Evolutionary conservation across 257 asterid species (phyloP), one percentile per base, ranked within the genome.

Genomic region (Leptodermis oblonga): DNA sequence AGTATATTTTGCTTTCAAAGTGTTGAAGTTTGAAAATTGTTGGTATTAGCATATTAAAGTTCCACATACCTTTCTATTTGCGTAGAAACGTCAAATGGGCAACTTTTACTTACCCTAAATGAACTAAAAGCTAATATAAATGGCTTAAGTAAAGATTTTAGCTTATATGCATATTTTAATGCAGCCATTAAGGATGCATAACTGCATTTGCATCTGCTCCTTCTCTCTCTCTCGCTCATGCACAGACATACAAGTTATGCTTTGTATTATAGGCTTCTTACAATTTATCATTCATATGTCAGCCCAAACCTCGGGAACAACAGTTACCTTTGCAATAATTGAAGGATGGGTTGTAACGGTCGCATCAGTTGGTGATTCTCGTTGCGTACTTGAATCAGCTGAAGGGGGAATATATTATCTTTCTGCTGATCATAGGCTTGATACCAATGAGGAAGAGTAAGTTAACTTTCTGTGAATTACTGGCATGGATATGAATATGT

Each of bases 291-390:
- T 71, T 67, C 48, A 64, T 31, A 60, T 78, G 72, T 77, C 89
- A 94, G 99, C 90, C 46, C 92, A 84, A 85, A 88, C 90, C 22
- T 94, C 99, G 18, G 99, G 99, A 73, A 92, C 99, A 65, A 94
- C 99, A 17, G 99, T 86, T 67, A 94, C 98, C 15, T 89, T 92
- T 82, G 97, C 89, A 68, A 92, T 94, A 77, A 84, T 89, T 13
- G 97, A 94, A 72, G 98, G 97, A 65, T 94, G 99, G 99, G 84
- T 85, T 64, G 77, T 88, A 66, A 94, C 98, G 33, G 97, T 89
- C 58, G 99, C 98, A 68, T 94, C 99, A 42, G 98, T 94, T 74
- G 99, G 99, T 14, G 99, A 94, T 85, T 94, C 99, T 76, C 94
- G 96, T 52, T 92, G 92, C 62, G 74, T 94, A 51, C 96, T 94